phyloP scores from a whole-genome alignment of 1,139 yeast genomes.

The Kurtzmaniella quercitrusa region DNA sequence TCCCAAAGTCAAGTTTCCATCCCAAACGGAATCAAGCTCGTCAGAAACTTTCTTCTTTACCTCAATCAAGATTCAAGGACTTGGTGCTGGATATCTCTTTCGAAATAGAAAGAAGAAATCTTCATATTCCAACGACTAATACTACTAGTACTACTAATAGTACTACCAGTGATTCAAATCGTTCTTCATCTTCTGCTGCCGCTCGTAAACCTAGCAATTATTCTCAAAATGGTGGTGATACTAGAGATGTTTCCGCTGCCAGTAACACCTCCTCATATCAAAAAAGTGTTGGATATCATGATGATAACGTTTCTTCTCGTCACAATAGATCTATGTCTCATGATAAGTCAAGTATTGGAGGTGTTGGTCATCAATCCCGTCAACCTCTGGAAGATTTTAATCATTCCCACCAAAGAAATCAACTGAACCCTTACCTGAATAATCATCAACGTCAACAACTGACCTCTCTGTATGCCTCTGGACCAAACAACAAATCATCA shows the following conservation, averaged over 20 bases:
- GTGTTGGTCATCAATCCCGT: background rate
- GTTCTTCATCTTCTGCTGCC: background rate
- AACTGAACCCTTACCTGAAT: background rate
- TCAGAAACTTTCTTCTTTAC: constrained; percentile 81
- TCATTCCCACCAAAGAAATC: background rate
- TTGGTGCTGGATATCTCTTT: constrained; percentile 83
- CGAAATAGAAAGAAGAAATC: constrained; percentile 79
- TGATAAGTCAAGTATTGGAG: background rate
- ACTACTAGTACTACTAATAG: no score
- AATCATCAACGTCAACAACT: background rate
- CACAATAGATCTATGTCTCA: background rate
- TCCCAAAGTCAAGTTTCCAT: constrained; percentile 74
- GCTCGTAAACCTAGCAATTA: constrained; percentile 2
- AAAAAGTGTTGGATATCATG: background rate
- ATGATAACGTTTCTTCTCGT: background rate
- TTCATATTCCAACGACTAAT: constrained; percentile 39
- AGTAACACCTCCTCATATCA: constrained; percentile 1
- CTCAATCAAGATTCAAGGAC: constrained; percentile 80
- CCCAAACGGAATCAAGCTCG: constrained; percentile 96
- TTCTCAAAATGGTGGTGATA: constrained; percentile 1
- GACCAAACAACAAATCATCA: background rate
- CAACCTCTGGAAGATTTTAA: background rate
- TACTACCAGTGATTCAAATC: background rate
- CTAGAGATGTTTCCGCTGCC: background rate
- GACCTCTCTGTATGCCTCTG: background rate